Percentiles rank a stretch among this genome's conserved stretches.
These are phyloP conservation scores for Chaetoscypha palmicola DNA, from an alignment of 2,329 filamentous ascomycete genomes.

Conservation along the genomic window DNA sequence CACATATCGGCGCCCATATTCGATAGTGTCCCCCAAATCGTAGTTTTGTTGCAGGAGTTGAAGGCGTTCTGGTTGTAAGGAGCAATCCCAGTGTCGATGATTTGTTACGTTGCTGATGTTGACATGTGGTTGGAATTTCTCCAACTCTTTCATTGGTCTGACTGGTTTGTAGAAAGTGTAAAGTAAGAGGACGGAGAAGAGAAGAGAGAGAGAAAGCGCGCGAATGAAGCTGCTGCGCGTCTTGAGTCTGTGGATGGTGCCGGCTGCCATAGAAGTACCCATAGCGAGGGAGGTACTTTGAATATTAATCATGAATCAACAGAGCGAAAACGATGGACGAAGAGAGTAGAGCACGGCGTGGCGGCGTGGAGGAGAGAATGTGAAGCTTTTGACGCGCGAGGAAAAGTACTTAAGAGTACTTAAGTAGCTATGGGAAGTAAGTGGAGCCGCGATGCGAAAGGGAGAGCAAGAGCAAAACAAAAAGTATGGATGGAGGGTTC, in stretches of 20 bases:
- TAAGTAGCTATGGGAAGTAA: no score
- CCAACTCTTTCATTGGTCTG: conserved; percentile 1
- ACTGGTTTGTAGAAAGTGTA: conserved; percentile 16
- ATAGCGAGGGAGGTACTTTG: conserved; percentile 15
- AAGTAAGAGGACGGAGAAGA: conserved; percentile 21
- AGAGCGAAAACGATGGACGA: no score
- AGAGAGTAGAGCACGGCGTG: no score
- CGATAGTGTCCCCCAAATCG: conserved; percentile 42
- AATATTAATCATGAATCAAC: no score
- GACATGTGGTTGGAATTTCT: conserved; percentile 11
- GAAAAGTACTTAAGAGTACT: no score
- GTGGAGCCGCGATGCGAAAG: no score
- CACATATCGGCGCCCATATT: conserved; percentile 51
- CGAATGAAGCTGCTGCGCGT: conserved; percentile 21
- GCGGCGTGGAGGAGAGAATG: no score
- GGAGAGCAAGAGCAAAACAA: no score
- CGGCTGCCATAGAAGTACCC: conserved; percentile 18
- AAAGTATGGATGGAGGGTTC: no score
- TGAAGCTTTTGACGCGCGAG: no score
- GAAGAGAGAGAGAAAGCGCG: conserved; percentile 17
- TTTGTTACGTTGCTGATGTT: conserved; percentile 7
- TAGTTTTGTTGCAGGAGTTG: conserved; percentile 40
- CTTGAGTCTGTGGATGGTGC: conserved; percentile 15
- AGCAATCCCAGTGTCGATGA: conserved; percentile 34
- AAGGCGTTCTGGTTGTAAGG: conserved; percentile 41